Percentiles rank a stretch among this genome's conserved stretches.
Conservation (phyloP, 2,329 filamentous ascomycete genomes). For the Colletotrichum eremochloae region DNA sequence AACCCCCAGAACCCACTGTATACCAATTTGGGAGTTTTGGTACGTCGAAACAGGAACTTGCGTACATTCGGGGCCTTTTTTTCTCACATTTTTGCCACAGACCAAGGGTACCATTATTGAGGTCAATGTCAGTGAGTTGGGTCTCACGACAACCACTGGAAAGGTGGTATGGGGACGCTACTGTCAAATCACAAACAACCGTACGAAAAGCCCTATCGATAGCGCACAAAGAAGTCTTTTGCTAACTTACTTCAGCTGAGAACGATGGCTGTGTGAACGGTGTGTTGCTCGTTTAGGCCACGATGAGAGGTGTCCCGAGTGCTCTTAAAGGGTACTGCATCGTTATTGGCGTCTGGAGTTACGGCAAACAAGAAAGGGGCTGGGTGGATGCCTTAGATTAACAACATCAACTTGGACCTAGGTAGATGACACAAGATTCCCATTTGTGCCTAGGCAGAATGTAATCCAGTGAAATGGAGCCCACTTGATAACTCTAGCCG, state of each 20-base stretch:
- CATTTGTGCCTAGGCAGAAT: slow-evolving; percentile 7
- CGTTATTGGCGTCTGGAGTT: slow-evolving; percentile 35
- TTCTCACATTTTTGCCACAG: neutral
- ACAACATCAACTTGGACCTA: slow-evolving; percentile 13
- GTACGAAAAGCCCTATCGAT: neutral
- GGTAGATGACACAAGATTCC: slow-evolving; percentile 18
- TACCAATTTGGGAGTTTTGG: slow-evolving; percentile 91
- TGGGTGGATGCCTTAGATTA: slow-evolving; percentile 26
- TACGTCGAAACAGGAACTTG: slow-evolving; percentile 72
- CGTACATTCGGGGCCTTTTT: neutral
- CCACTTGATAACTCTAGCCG: neutral
- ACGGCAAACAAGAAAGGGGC: slow-evolving; percentile 15
- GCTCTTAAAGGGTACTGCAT: neutral
- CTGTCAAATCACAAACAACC: slow-evolving; percentile 71
- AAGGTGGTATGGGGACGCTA: slow-evolving; percentile 95
- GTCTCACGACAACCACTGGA: slow-evolving; percentile 88
- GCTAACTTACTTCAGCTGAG: slow-evolving; percentile 57
- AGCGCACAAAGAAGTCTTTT: slow-evolving; percentile 44
- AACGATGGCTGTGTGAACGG: slow-evolving; percentile 62
- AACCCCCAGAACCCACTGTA: slow-evolving; percentile 87
- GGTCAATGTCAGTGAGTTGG: slow-evolving; percentile 93
- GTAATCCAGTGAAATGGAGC: neutral
- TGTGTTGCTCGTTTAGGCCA: slow-evolving; percentile 22
- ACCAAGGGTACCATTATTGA: slow-evolving; percentile 64
- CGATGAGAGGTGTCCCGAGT: neutral